Conservation (phyloP, 2,329 filamentous ascomycete genomes). For the Penicillium sp. region DNA sequence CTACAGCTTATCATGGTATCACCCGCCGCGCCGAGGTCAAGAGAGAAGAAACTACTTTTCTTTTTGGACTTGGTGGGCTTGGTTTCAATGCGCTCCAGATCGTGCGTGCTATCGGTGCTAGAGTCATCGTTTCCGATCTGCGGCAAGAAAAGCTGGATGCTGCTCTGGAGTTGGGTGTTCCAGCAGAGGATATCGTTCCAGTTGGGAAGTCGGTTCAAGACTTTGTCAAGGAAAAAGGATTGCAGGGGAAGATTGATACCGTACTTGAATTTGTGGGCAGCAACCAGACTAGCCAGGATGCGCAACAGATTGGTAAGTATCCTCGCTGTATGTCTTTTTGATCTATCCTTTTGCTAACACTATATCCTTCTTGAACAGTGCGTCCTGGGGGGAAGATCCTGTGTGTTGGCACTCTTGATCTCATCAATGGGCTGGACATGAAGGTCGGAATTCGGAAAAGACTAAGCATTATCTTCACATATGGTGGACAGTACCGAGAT, state of each 20-base stretch:
- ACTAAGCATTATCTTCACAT: slow-evolving; percentile 44
- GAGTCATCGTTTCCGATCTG: slow-evolving; percentile 39
- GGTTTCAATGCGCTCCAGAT: slow-evolving; percentile 45
- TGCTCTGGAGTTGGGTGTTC: slow-evolving; percentile 33
- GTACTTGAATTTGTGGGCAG: neutral
- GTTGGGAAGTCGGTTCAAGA: neutral
- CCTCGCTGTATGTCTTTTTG: neutral
- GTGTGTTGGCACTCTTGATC: slow-evolving; percentile 38
- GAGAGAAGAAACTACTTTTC: slow-evolving; percentile 37
- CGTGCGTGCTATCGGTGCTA: slow-evolving; percentile 50
- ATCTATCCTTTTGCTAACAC: neutral
- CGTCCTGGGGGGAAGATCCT: neutral
- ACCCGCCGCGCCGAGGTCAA: slow-evolving; percentile 36
- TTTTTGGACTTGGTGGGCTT: slow-evolving; percentile 44
- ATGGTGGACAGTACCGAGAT: slow-evolving; percentile 43
- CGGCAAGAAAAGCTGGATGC: slow-evolving; percentile 30
- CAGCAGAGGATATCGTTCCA: neutral
- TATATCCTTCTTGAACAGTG: neutral
- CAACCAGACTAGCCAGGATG: neutral
- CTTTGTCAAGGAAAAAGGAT: neutral
- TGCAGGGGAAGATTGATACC: neutral
- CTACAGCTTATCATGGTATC: slow-evolving; percentile 43
- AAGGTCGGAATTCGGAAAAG: slow-evolving; percentile 46
- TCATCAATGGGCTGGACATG: slow-evolving; percentile 44
- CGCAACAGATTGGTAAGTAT: neutral